phyloP scores from a whole-genome alignment of 352 stramenopile genomes.

The Phytopythium chamaehyphon region DNA sequence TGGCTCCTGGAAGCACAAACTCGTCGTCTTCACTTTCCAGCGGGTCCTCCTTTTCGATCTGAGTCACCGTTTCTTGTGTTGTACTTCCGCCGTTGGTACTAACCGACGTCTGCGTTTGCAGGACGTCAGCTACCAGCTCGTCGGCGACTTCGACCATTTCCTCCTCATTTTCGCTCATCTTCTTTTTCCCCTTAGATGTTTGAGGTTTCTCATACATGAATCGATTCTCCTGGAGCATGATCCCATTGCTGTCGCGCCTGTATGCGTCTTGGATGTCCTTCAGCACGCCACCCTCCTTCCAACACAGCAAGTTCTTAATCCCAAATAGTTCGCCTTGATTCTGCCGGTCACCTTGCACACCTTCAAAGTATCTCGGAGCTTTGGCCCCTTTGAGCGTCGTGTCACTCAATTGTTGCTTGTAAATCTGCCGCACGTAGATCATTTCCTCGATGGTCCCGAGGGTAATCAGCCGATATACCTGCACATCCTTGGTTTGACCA shows the following conservation, averaged over 20 bases:
- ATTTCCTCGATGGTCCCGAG: conserved; percentile 86
- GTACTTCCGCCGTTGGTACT: not conserved
- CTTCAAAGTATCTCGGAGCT: conserved; percentile 76
- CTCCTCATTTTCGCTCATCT: conserved; percentile 16
- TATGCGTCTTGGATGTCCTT: conserved; percentile 77
- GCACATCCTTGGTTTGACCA: conserved; percentile 80
- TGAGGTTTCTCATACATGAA: conserved; percentile 34
- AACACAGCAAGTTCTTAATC: conserved; percentile 71
- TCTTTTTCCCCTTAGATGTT: conserved; percentile 8
- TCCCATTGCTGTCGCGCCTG: conserved; percentile 39
- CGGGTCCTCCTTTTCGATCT: conserved; percentile 11
- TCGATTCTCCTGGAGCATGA: conserved; percentile 54
- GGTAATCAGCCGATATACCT: conserved; percentile 83
- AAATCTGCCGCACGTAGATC: conserved; percentile 86
- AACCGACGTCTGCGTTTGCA: conserved; percentile 13
- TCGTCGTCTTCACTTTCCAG: conserved; percentile 25
- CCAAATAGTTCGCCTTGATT: conserved; percentile 79
- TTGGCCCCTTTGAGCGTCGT: conserved; percentile 70
- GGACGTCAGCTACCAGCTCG: conserved; percentile 35
- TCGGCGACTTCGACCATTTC: conserved; percentile 35
- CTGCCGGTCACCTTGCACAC: conserved; percentile 64
- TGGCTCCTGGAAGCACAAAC: conserved; percentile 16
- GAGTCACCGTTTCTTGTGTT: conserved; percentile 1
- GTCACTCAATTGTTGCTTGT: conserved; percentile 84
- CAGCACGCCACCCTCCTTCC: conserved; percentile 66